phyloP scores from a whole-genome alignment of 345 rosid genomes.

The Mallotus nudiflorus region DNA sequence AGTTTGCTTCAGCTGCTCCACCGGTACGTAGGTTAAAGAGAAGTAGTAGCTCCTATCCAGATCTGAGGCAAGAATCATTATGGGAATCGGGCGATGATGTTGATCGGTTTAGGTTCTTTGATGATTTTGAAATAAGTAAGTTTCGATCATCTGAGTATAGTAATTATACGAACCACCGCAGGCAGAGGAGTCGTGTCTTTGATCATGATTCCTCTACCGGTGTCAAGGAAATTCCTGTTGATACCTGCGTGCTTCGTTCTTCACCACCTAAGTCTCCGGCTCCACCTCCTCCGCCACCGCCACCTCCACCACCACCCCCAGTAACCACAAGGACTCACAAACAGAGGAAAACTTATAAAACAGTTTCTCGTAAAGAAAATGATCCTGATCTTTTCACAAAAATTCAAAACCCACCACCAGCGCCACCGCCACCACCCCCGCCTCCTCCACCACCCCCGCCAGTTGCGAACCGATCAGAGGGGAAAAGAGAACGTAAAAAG shows the following conservation, averaged over 20 bases:
- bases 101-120: slow-evolving; percentile 59
- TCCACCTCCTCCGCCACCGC: slow-evolving; percentile 43
- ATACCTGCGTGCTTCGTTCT: slow-evolving; percentile 50
- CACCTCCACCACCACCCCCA: slow-evolving; percentile 23
- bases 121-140: slow-evolving; percentile 62
- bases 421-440: slow-evolving; percentile 42
- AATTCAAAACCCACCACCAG: slow-evolving; percentile 33
- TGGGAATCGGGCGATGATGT: slow-evolving; percentile 47
- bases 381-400: slow-evolving; percentile 22
- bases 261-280: slow-evolving; percentile 32
- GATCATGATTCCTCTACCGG: slow-evolving; percentile 37
- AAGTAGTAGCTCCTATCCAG: slow-evolving; percentile 77
- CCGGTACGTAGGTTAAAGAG: slow-evolving; percentile 55
- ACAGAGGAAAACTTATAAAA: slow-evolving; percentile 38
- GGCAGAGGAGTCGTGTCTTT: slow-evolving; percentile 23
- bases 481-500: slow-evolving; percentile 53
- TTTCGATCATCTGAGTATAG: slow-evolving; percentile 16
- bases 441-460: slow-evolving; percentile 37
- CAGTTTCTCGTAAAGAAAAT: slow-evolving; percentile 38
- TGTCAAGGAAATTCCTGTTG: slow-evolving; percentile 57
- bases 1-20: slow-evolving; percentile 24
- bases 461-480: slow-evolving; percentile 18
- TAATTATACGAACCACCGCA: slow-evolving; percentile 11
- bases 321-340: slow-evolving; percentile 26
- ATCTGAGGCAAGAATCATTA: slow-evolving; percentile 51